Evolutionary conservation across 805 yeast genomes (phyloP), one percentile per base, ranked within the genome.

Genomic region (Nakazawaea ishiwadae): DNA sequence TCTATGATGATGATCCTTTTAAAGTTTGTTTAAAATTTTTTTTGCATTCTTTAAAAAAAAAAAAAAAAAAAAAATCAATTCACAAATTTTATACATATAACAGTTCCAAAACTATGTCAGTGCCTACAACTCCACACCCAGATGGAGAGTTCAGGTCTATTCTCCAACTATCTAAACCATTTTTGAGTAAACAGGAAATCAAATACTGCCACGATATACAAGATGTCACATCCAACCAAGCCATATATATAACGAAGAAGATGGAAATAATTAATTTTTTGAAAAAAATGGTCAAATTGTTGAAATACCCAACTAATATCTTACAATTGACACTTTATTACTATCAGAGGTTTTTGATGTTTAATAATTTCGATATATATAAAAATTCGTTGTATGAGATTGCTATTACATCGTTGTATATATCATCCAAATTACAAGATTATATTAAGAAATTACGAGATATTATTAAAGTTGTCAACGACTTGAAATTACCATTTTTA

Each of bases 361-460:
- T 81, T 58, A 83, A 84, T 54, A 62, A 63, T 46, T 81, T 81
- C 52, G 78, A 73, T 44, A 68, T 71, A 10, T 66, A 64, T 16
- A 67, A 72, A 19, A 50, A 38, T 23, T 36, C 47, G 40, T 77
- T 79, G 33, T 69, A 69, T 48, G 80, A 81, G 33, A 73, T 85
- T n/a, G 85, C 86, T 0, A 60, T 81, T 7, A 73, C 91, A 8
- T 73, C 88, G 40, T 56, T 89, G 6, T 74, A 84, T 44, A 64
- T 86, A 12, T 84, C 96, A 2, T 66, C 81, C 32, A 87, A 89
- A 58, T 78, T 80, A 48, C 95, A 86, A 53, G 96, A 89, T 54
- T 85, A 89, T 31, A 81, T 88, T 31, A 88, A 87, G 56, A 84
- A 84, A 50, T 58, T 83, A 12, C 68, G 77, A 39, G 86, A 84